A percentile compares a stretch with the other conserved stretches of the same genome.
Conservation (phyloP, 495 filamentous ascomycete genomes). For the Penicillium herquei region DNA sequence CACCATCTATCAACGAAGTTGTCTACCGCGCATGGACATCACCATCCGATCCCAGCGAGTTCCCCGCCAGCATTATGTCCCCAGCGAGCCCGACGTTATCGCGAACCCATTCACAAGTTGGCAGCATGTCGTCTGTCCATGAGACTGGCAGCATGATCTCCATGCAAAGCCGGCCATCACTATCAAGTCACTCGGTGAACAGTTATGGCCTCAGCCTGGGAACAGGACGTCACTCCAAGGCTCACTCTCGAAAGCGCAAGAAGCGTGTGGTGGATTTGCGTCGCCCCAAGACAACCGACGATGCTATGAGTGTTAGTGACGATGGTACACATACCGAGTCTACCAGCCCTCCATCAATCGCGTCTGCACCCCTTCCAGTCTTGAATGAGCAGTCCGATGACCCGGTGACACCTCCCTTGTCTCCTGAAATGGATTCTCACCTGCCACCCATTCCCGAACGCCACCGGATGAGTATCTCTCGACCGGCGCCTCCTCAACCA, state of each 20-base stretch:
- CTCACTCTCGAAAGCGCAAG: conserved; percentile 76
- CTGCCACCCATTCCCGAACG: conserved; percentile 42
- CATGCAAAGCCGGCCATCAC: conserved; percentile 35
- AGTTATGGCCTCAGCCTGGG: conserved; percentile 63
- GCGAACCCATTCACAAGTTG: conserved; percentile 60
- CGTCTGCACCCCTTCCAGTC: conserved; percentile 41
- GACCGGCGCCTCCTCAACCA: conserved; percentile 24
- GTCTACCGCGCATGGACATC: conserved; percentile 92
- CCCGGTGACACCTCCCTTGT: conserved; percentile 46
- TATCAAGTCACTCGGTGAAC: conserved; percentile 34
- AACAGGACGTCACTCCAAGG: conserved; percentile 61
- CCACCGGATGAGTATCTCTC: conserved; percentile 35
- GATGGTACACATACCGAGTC: conserved; percentile 44
- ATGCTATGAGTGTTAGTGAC: conserved; percentile 56
- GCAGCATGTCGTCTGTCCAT: conserved; percentile 55
- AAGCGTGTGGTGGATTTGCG: conserved; percentile 91
- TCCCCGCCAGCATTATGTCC: conserved; percentile 52
- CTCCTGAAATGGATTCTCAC: conserved; percentile 31
- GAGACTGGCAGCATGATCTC: conserved; percentile 46
- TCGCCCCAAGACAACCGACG: conserved; percentile 54
- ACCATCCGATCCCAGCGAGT: conserved; percentile 67
- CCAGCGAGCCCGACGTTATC: conserved; percentile 52
- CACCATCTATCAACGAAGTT: conserved; percentile 75
- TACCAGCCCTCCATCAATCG: conserved; percentile 38
- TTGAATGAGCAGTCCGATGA: conserved; percentile 43